A percentile compares a stretch with the other conserved stretches of the same genome.
phyloP scores from a whole-genome alignment of 75 land plant species.

The Selaginella moellendorffii region DNA sequence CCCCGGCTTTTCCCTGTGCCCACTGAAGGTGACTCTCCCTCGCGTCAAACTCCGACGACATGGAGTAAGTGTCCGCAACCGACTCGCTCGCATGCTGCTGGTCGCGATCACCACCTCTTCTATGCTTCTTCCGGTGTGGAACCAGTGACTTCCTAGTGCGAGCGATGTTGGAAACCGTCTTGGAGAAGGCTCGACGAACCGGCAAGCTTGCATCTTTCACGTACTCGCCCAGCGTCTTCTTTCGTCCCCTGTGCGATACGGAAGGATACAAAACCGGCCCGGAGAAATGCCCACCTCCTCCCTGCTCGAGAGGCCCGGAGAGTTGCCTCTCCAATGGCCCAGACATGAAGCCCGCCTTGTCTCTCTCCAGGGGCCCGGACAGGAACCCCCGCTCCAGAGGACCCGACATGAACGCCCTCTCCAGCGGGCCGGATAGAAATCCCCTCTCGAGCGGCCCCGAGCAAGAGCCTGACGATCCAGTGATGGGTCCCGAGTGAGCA shows the following conservation, averaged over 20 bases:
- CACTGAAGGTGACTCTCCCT: neutral
- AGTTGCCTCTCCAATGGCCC: neutral
- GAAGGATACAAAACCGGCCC: neutral
- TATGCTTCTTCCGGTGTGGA: neutral
- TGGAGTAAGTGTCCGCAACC: neutral
- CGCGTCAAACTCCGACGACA: neutral
- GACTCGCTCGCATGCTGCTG: too few relatives aligned
- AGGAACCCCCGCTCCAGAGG: conserved; percentile 2
- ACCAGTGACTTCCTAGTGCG: neutral
- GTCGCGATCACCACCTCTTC: too few relatives aligned
- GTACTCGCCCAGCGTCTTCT: neutral
- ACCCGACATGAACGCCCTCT: conserved; percentile 1
- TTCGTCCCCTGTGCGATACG: neutral
- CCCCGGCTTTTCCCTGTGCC: conserved; percentile 9
- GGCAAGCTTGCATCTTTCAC: too few relatives aligned
- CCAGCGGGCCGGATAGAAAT: conserved; percentile 6
- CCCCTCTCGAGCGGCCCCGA: conserved; percentile 43
- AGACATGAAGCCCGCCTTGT: neutral
- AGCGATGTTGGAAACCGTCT: neutral
- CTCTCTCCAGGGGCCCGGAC: conserved; percentile 2
- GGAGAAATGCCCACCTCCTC: too few relatives aligned
- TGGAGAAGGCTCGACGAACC: too few relatives aligned
- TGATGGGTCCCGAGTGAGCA: conserved; percentile 5
- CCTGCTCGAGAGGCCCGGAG: too few relatives aligned
- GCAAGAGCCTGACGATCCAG: neutral